These are phyloP conservation scores for Dothideomycetidae sp. DNA, from an alignment of 2,329 filamentous ascomycete species.

Conservation along the genomic window DNA sequence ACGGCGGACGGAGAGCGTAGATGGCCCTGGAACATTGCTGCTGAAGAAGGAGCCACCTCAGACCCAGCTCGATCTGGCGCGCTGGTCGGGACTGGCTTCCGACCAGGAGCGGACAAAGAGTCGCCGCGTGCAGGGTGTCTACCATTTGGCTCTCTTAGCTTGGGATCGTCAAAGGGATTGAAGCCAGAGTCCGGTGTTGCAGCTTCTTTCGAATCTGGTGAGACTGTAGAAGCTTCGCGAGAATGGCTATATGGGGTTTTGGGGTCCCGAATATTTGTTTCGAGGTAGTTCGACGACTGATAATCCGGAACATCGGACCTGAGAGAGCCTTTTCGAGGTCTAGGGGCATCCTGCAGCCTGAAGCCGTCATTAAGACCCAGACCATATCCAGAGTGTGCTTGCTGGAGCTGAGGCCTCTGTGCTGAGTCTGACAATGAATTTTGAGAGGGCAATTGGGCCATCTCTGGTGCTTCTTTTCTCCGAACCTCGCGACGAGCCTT, in stretches of 20 bases:
- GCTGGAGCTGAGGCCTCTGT: slow-evolving; percentile 17
- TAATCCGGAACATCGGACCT: slow-evolving; percentile 3
- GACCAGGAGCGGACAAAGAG: slow-evolving; percentile 34
- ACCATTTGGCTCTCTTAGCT: slow-evolving; percentile 24
- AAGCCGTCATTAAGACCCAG: slow-evolving; percentile 35
- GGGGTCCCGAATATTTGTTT: not conserved
- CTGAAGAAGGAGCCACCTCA: not conserved
- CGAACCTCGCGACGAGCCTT: slow-evolving; percentile 55
- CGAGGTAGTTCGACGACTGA: not conserved
- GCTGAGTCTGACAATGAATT: slow-evolving; percentile 34
- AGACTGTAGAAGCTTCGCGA: slow-evolving; percentile 11
- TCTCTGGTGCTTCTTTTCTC: slow-evolving; percentile 18
- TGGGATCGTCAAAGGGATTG: slow-evolving; percentile 27
- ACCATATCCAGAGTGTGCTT: slow-evolving; percentile 17
- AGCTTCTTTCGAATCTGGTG: slow-evolving; percentile 18
- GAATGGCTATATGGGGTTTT: not conserved
- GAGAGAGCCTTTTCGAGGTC: slow-evolving; percentile 38
- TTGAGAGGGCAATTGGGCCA: slow-evolving; percentile 14
- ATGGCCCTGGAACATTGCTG: slow-evolving; percentile 19
- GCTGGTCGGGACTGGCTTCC: slow-evolving; percentile 22
- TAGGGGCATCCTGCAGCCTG: slow-evolving; percentile 69
- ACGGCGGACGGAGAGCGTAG: slow-evolving; percentile 26
- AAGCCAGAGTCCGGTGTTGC: slow-evolving; percentile 25
- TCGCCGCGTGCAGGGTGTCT: slow-evolving; percentile 43
- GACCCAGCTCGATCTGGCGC: slow-evolving; percentile 4